Conservation (phyloP, 129 eudicot genomes). For the Helianthus annuus region HanXRQr2.0-SUNRISE NC_035447.2:48216633-48217132, state of each 20-base stretch:
- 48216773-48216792: slow-evolving; percentile 43
- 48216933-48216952: slow-evolving; percentile 8
- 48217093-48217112: too few species aligned
- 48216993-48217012: slow-evolving; percentile 15
- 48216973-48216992: slow-evolving; percentile 7
- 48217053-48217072: not conserved
- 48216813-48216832: slow-evolving; percentile 24
- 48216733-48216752: slow-evolving; percentile 43
- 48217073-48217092: not conserved
- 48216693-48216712: slow-evolving; percentile 65
- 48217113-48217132: too few species aligned
- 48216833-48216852: slow-evolving; percentile 17
- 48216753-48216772: slow-evolving; percentile 49
- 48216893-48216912: slow-evolving; percentile 14
- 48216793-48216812: slow-evolving; percentile 1
- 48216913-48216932: slow-evolving; percentile 20
- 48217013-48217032: not conserved
- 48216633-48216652: slow-evolving; percentile 62
- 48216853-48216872: slow-evolving; percentile 21
- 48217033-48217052: not conserved
- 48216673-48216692: slow-evolving; percentile 66
- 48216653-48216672: slow-evolving; percentile 65
- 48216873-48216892: slow-evolving; percentile 22
- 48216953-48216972: not conserved
- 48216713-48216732: slow-evolving; percentile 61